phyloP scores from a whole-genome alignment of 2,329 filamentous ascomycete genomes.

The Botrytis porri region DNA sequence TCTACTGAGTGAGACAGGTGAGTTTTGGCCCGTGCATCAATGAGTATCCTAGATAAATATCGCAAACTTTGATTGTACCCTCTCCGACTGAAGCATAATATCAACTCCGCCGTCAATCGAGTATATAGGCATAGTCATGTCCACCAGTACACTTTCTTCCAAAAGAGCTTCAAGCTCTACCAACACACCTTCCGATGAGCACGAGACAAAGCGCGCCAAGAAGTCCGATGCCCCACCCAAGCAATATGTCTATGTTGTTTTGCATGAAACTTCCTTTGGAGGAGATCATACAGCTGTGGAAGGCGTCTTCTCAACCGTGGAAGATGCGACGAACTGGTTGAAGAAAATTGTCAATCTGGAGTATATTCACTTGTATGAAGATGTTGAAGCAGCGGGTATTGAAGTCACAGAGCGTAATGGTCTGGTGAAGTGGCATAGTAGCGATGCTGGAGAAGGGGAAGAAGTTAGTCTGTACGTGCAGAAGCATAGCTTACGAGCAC shows the following conservation, averaged over 20 bases:
- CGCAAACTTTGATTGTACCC: not conserved
- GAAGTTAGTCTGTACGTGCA: not conserved
- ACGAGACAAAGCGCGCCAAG: not conserved
- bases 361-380: not conserved
- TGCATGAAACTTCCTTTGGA: not conserved
- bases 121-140: not conserved
- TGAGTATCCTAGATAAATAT: not conserved
- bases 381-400: not conserved
- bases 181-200: not conserved
- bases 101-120: not conserved
- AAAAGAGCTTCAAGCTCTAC: not conserved
- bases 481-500: not conserved
- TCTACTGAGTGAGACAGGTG: not conserved
- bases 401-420: not conserved
- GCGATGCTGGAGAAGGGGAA: constrained; percentile 4
- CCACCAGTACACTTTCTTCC: not conserved
- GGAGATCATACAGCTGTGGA: not conserved
- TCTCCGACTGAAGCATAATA: not conserved
- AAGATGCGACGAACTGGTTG: not conserved
- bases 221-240: not conserved
- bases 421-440: not conserved
- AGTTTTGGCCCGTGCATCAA: not conserved
- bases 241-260: not conserved
- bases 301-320: not conserved
- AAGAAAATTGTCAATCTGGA: not conserved